Conservation (phyloP, 1,139 yeast genomes). For the Candida sanyaensis region DNA sequence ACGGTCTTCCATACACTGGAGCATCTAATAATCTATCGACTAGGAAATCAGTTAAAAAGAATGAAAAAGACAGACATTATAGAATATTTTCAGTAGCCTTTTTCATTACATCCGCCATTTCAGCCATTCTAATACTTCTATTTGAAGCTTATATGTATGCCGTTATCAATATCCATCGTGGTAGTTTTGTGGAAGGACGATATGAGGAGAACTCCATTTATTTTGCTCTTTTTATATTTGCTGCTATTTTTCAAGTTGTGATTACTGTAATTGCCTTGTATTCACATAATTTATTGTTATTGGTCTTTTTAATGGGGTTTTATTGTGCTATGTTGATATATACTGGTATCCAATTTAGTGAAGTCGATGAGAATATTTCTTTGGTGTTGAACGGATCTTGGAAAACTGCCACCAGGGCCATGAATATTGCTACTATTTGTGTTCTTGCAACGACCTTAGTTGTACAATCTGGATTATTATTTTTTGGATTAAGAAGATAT, state of each 20-base stretch:
- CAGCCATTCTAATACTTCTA: conserved; percentile 30
- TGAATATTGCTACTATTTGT: conserved; percentile 48
- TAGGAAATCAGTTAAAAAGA: not conserved
- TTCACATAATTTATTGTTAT: conserved; percentile 43
- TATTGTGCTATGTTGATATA: conserved; percentile 52
- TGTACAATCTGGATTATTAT: conserved; percentile 32
- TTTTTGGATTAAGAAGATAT: conserved; percentile 37
- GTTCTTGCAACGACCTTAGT: conserved; percentile 44
- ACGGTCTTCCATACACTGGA: not conserved
- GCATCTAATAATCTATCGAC: not conserved
- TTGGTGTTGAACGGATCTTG: conserved; percentile 21
- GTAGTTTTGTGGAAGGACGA: conserved; percentile 19
- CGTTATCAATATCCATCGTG: conserved; percentile 33
- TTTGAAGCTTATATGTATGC: conserved; percentile 38
- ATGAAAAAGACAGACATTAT: conserved; percentile 11
- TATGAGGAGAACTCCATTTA: conserved; percentile 25
- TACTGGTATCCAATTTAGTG: conserved; percentile 52
- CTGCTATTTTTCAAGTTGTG: conserved; percentile 40
- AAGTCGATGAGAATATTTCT: conserved; percentile 42
- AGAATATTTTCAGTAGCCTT: conserved; percentile 19
- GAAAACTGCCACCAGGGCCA: conserved; percentile 33
- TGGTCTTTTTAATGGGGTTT: conserved; percentile 45
- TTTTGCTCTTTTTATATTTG: conserved; percentile 46
- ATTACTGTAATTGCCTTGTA: conserved; percentile 45
- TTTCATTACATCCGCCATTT: conserved; percentile 27